Conservation (phyloP, 1,139 yeast genomes). For the Protomyces macrosporus region DNA sequence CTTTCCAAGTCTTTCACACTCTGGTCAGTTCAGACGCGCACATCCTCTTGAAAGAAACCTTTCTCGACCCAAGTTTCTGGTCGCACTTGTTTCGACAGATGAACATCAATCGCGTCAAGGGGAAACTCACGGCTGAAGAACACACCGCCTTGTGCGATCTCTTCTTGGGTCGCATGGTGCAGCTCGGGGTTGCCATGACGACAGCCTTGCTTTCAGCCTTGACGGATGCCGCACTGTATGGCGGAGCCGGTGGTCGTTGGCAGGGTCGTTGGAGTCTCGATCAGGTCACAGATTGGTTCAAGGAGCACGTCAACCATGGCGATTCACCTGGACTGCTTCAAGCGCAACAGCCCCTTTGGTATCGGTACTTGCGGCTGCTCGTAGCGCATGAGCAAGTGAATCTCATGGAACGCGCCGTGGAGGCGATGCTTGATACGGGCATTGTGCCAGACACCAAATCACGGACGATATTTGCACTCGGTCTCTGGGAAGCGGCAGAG, state of each 20-base stretch:
- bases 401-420: constrained; percentile 5
- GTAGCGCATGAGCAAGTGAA: constrained; percentile 7
- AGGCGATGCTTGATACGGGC: neutral
- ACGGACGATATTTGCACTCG: constrained; percentile 4
- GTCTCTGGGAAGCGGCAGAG: constrained; percentile 13
- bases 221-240: constrained; percentile 8
- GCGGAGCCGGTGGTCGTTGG: constrained; percentile 6
- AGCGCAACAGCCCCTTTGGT: constrained; percentile 1
- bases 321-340: constrained; percentile 6
- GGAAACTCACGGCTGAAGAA: neutral
- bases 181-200: neutral
- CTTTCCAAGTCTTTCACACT: neutral
- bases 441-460: neutral
- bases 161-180: neutral
- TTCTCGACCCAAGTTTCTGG: constrained; percentile 14
- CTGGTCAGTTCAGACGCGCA: neutral
- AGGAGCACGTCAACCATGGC: neutral
- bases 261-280: neutral
- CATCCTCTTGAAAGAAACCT: neutral
- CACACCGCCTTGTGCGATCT: neutral
- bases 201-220: constrained; percentile 6
- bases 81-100: neutral
- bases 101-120: neutral
- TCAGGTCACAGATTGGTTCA: neutral
- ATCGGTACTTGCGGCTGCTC: constrained; percentile 4